Evolutionary conservation across 2,329 filamentous ascomycete species (phyloP).

Genomic region (Coniella vitis): DNA sequence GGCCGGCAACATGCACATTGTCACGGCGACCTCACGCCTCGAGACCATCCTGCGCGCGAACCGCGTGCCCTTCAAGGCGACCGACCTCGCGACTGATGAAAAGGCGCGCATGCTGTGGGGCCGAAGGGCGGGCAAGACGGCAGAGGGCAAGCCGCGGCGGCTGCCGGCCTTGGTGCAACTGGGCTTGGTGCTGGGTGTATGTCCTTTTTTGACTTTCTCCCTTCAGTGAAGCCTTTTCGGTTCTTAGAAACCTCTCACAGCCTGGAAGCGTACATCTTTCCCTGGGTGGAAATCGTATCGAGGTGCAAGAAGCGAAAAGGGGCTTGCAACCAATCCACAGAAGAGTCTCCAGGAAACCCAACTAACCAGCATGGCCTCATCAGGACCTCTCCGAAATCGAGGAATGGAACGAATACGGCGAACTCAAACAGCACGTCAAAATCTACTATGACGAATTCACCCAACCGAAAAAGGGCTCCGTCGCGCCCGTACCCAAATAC

Average conservation of each 20-base stretch:
- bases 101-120: constrained; percentile 85
- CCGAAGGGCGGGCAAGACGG: constrained; percentile 69
- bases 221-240: too few relatives aligned
- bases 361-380: neutral
- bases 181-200: constrained; percentile 76
- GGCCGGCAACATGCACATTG: constrained; percentile 89
- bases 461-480: constrained; percentile 48
- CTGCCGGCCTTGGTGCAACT: constrained; percentile 84
- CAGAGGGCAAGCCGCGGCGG: constrained; percentile 58
- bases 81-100: constrained; percentile 87
- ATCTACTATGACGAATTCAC: constrained; percentile 59
- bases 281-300: too few relatives aligned
- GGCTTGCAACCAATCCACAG: too few relatives aligned
- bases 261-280: too few relatives aligned
- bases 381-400: constrained; percentile 92
- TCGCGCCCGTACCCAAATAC: constrained; percentile 34
- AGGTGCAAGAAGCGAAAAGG: too few relatives aligned
- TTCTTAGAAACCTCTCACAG: too few relatives aligned
- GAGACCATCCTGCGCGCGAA: constrained; percentile 96
- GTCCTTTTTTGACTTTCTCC: constrained; percentile 28
- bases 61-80: constrained; percentile 84
- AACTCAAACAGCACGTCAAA: constrained; percentile 79
- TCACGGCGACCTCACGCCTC: constrained; percentile 90
- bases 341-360: neutral
- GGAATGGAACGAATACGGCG: constrained; percentile 98